Evolutionary conservation across 441 rosid species (phyloP).

Genomic region (Cnidoscolus chayamansa): DNA sequence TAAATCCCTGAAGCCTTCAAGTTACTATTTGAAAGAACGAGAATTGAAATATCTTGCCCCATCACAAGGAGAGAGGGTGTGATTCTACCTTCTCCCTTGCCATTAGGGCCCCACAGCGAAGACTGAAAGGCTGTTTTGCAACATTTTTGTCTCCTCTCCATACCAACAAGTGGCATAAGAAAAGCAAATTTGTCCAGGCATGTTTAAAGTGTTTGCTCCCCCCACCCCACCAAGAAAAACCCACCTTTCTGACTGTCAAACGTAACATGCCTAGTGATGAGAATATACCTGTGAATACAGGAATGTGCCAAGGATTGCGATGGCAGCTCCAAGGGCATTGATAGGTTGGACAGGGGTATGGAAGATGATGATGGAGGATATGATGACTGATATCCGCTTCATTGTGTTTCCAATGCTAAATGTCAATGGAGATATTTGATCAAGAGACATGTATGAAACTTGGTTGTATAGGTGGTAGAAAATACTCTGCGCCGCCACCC

Average conservation of each 20-base stretch:
- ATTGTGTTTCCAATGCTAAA: conserved; percentile 90
- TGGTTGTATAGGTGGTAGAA: conserved; percentile 94
- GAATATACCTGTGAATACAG: conserved; percentile 76
- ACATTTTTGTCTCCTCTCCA: conserved; percentile 23
- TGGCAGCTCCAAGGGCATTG: conserved; percentile 89
- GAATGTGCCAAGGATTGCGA: conserved; percentile 88
- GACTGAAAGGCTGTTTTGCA: conserved; percentile 21
- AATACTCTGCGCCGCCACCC: conserved; percentile 90
- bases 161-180: conserved; percentile 18
- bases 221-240: too few relatives aligned
- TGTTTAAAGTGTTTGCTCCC: conserved; percentile 10
- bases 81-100: not conserved
- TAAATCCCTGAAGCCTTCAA: too few relatives aligned
- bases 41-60: not conserved
- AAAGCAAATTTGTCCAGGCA: conserved; percentile 8
- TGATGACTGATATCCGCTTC: conserved; percentile 86
- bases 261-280: conserved; percentile 1
- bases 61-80: not conserved
- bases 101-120: conserved; percentile 9
- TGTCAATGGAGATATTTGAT: conserved; percentile 84
- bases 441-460: conserved; percentile 93
- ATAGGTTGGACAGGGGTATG: conserved; percentile 75
- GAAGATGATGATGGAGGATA: conserved; percentile 86
- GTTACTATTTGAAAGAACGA: not conserved
- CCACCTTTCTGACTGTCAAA: not conserved